These are phyloP conservation scores for Rhodotorula diobovata DNA, from an alignment of 768 basidiomycete species.

Conservation along the genomic window DNA sequence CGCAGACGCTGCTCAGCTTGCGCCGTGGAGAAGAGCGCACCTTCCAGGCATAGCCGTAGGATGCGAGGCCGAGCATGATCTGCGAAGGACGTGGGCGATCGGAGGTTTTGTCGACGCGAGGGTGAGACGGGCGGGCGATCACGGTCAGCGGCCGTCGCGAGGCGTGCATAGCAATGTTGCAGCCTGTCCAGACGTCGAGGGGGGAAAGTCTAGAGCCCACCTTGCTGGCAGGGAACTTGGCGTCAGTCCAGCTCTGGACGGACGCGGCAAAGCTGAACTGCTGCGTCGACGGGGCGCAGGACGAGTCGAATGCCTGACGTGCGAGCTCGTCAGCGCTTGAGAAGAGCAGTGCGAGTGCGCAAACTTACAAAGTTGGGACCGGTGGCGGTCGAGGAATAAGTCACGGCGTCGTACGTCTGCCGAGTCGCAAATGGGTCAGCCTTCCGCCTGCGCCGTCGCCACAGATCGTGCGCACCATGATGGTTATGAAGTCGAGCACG, in stretches of 20 bases:
- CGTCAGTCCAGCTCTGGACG: slow-evolving; percentile 19
- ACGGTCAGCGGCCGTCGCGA: too few relatives aligned
- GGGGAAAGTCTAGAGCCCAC: not conserved
- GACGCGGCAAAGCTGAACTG: not conserved
- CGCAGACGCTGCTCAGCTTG: too few relatives aligned
- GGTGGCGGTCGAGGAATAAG: not conserved
- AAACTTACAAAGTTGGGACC: slow-evolving; percentile 16
- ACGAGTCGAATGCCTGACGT: not conserved
- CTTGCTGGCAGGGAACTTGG: slow-evolving; percentile 28
- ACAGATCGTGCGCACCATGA: not conserved
- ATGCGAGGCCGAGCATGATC: slow-evolving; percentile 18
- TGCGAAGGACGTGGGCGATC: not conserved
- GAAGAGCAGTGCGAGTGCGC: too few relatives aligned
- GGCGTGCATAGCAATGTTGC: too few relatives aligned
- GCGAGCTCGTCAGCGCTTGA: not conserved
- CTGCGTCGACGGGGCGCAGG: not conserved
- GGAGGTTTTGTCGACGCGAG: too few relatives aligned
- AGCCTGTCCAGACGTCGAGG: too few relatives aligned
- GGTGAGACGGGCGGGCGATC: too few relatives aligned
- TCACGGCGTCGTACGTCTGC: slow-evolving; percentile 14
- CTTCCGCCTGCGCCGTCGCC: not conserved
- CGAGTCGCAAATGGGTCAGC: too few relatives aligned
- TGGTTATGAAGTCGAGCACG: slow-evolving; percentile 18
- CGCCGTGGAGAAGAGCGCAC: not conserved
- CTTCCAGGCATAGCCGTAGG: slow-evolving; percentile 25